Percentiles rank a stretch among this genome's conserved stretches.
Conservation (phyloP, 495 filamentous ascomycete species). For the Penicillium mononematosum region DNA sequence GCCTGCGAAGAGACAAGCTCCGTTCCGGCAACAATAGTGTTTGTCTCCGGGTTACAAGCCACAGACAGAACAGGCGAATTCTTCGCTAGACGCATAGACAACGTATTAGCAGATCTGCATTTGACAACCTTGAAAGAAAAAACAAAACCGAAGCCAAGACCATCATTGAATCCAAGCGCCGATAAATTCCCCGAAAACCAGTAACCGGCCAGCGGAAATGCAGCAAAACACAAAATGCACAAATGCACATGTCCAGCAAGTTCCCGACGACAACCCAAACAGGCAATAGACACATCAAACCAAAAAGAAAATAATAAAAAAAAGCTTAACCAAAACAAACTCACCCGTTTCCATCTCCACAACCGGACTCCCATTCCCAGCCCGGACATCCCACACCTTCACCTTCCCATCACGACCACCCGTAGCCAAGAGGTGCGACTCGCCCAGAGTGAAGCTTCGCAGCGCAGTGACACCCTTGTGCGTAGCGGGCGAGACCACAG, state of each 20-base stretch:
- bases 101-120: constrained; percentile 11
- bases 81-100: constrained; percentile 31
- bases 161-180: constrained; percentile 10
- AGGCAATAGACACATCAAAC: constrained; percentile 5
- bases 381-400: constrained; percentile 47
- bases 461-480: constrained; percentile 49
- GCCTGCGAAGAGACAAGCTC: constrained; percentile 74
- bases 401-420: constrained; percentile 51
- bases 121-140: neutral
- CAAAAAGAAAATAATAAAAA: constrained; percentile 10
- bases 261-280: constrained; percentile 7
- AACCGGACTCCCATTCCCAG: constrained; percentile 28
- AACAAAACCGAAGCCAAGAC: neutral
- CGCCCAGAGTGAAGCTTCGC: constrained; percentile 31
- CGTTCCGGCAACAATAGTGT: constrained; percentile 70
- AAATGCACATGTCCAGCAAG: neutral
- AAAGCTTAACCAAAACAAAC: constrained; percentile 16
- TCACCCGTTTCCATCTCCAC: constrained; percentile 44
- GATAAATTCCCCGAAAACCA: constrained; percentile 17
- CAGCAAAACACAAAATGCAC: constrained; percentile 2
- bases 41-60: constrained; percentile 56
- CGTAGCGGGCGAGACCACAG: constrained; percentile 33
- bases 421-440: constrained; percentile 38
- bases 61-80: constrained; percentile 64
- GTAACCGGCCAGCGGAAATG: constrained; percentile 9